Base-by-base conservation (phyloP, 2,329 filamentous ascomycete species). In the Colletotrichum brevisporum region DNA sequence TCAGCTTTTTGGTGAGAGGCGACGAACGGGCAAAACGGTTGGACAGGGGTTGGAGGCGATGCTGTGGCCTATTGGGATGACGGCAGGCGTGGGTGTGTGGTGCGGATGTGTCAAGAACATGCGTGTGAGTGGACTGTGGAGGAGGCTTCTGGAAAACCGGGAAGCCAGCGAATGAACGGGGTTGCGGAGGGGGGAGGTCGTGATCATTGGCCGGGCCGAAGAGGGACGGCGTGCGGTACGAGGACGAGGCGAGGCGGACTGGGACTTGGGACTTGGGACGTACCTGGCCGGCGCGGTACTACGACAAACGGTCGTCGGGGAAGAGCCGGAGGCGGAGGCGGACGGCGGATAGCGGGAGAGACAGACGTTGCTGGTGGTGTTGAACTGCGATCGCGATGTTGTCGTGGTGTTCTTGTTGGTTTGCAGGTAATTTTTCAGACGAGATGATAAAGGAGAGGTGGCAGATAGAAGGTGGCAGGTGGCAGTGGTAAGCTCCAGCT, bases 21-120 rank as follows among this genome's bases (percentile, higher is more conserved):
- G 58, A 36, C 31, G 27, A 67, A 18, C 50, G 59, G 45, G 45
- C 64, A 36, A 51, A 51, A 62, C 31, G 50, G 61, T 45, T 39
- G 48, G 53, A 43, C 66, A 66, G 55, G 66, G 66, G 24, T 64
- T 41, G 24, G 59, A 48, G 55, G 55, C 64, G 55, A 59, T 53
- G 57, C 13, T 54, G 72, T 64, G 72, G 57, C 66, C 69, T 65
- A 60, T 48, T 53, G 57, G 48, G n/a, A 71, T 72, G 71, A 71
- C 71, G 66, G 66, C 66, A 69, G 66, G 15, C 41, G 36, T 39
- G 41, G 41, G 41, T 43, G 41, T 43, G 41, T 15, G 13, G 15
- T 43, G 41, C 45, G 45, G 13, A 53, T 27, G 54, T 12, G 31
- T n/a, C 53, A 60, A 18, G 18, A 21, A 18, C 18, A 16, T 12